Conservation (phyloP, 768 basidiomycete species). For the Hydnum rufescens region DNA sequence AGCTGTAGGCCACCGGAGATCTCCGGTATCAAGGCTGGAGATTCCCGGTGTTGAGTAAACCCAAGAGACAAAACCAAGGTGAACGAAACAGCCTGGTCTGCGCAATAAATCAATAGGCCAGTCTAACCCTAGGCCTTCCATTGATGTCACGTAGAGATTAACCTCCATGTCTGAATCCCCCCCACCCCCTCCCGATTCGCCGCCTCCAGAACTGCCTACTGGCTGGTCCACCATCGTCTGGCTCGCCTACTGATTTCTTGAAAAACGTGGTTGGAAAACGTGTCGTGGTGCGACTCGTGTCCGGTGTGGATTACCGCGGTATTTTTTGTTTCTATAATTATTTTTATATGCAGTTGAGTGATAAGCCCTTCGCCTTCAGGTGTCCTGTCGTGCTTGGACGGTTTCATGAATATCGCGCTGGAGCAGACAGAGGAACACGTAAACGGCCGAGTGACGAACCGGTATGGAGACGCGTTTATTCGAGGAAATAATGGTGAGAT, state of each 20-base stretch:
- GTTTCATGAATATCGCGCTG: conserved; percentile 97
- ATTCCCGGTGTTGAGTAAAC: no score
- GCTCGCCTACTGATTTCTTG: conserved; percentile 81
- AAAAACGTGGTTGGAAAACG: conserved; percentile 94
- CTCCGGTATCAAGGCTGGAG: no score
- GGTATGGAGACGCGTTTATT: conserved; percentile 90
- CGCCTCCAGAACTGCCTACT: conserved; percentile 24
- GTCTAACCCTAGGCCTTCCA: background rate
- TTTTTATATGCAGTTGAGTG: background rate
- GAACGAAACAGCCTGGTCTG: no score
- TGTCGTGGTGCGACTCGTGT: conserved; percentile 79
- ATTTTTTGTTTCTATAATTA: conserved; percentile 12
- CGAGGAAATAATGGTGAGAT: conserved; percentile 70
- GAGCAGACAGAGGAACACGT: conserved; percentile 97
- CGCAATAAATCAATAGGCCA: background rate
- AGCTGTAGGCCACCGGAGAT: no score
- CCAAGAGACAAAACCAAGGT: no score
- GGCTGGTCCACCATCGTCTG: conserved; percentile 31
- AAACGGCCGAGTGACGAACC: conserved; percentile 67
- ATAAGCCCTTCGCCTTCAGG: conserved; percentile 28
- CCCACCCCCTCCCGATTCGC: conserved; percentile 6
- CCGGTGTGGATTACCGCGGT: conserved; percentile 90
- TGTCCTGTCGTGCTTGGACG: conserved; percentile 83
- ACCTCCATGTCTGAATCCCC: background rate
- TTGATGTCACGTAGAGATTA: background rate